Conservation (phyloP, 768 basidiomycete genomes). For the Calvatia gigantea region DNA sequence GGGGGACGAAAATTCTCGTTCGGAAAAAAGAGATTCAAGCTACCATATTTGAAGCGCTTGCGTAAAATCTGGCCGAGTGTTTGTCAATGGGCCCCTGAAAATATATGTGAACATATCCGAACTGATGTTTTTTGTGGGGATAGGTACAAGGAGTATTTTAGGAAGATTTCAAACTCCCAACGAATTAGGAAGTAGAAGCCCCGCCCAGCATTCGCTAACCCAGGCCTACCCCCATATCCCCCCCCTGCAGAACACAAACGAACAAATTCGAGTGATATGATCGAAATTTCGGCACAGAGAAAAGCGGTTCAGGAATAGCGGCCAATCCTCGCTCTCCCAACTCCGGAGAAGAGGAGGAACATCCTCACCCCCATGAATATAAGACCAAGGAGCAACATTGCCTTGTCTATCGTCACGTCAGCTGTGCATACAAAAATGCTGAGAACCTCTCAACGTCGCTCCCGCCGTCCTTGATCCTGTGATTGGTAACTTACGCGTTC, state of each 20-base stretch:
- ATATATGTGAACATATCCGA: background rate
- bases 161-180: background rate
- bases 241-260: no score
- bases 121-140: background rate
- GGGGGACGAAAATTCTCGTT: slow-evolving; percentile 11
- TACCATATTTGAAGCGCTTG: slow-evolving; percentile 11
- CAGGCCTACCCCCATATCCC: background rate
- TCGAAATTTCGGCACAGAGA: no score
- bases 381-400: background rate
- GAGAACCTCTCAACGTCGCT: slow-evolving; percentile 15
- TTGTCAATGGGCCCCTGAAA: background rate
- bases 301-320: no score
- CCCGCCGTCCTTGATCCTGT: no score
- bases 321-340: no score
- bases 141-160: background rate
- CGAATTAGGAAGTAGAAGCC: background rate
- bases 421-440: slow-evolving; percentile 22
- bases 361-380: background rate
- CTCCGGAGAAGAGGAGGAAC: no score
- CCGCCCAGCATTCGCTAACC: background rate
- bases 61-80: background rate
- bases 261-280: no score
- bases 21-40: slow-evolving; percentile 15
- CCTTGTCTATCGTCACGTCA: background rate
- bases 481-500: no score